Evolutionary conservation across 1,284 basidiomycete genomes (phyloP), one percentile per base, ranked within the genome.

Genomic region (Inonotus obliquus): DNA sequence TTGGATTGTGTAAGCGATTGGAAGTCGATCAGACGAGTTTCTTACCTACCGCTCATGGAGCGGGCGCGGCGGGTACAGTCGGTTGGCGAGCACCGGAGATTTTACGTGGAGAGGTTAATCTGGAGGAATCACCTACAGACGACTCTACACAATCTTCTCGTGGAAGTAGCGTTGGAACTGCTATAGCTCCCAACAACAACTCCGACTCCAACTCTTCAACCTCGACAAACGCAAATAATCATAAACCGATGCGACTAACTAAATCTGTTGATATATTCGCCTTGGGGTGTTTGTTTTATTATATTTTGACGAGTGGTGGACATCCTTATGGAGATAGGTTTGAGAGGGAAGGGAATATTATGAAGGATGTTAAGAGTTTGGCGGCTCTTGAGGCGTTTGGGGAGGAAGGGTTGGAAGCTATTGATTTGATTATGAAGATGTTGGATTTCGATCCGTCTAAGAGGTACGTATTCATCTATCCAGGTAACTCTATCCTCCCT

Each of bases 21-120:
- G 94, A 97, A 66, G 77, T 92, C 48, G 95, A 96, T 72, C 94
- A 97, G 79, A 94, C 92, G 59, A 94, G 92, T 70, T 97, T 96
- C 75, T 72, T 91, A 66, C 91, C 91, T 0, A 92, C 91, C 0
- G 84, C 83, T 6, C 82, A 89, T 66, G 91, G 92, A 0, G 86
- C 89, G 23, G 88, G 92, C 72, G 92, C 86, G 38, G 94, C 94
- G 21, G 95, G 95, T 4, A 95, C 94, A 0, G 88, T 94, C 14
- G 95, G 95, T 1, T 98, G 95, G 92, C 85, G 95, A 6, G 95
- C 95, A 0, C 95, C 95, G 0, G 95, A 98, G 75, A 95, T 96
- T 65, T 77, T 98, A 54, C 79, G 89, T 11, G 94, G 94, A 1
- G 92, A 96, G 63, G 95, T 98, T 61, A 91, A 91, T 70, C 79